These are phyloP conservation scores for Mycena alexandri DNA, from an alignment of 768 basidiomycete species.

Conservation along the genomic window DNA sequence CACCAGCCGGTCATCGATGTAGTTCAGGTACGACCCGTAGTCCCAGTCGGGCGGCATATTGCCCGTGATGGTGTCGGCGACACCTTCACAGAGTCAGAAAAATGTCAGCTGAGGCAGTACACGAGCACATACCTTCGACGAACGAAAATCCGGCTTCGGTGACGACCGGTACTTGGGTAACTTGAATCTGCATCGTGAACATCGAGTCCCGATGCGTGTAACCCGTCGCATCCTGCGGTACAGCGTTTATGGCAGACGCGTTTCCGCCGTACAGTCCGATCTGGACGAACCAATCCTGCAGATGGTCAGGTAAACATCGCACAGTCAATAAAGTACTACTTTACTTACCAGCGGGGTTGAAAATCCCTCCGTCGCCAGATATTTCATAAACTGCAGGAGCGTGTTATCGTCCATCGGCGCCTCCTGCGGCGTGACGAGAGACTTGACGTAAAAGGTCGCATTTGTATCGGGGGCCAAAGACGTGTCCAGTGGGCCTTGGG, in stretches of 20 bases:
- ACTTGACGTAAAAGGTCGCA: conserved; percentile 59
- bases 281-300: conserved; percentile 42
- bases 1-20: no score
- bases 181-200: conserved; percentile 51
- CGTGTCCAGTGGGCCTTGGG: conserved; percentile 46
- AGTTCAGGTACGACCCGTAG: no score
- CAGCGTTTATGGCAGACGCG: conserved; percentile 47
- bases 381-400: conserved; percentile 49
- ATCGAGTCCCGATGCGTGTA: conserved; percentile 48
- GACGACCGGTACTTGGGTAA: background rate
- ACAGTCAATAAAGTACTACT: background rate
- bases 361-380: conserved; percentile 54
- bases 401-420: conserved; percentile 48
- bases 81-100: no score
- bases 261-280: conserved; percentile 46
- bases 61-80: no score
- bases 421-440: conserved; percentile 52
- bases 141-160: background rate
- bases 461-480: conserved; percentile 42
- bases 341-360: background rate
- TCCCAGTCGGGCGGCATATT: no score
- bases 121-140: background rate
- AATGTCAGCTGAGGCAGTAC: no score
- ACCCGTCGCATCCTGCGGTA: conserved; percentile 44
- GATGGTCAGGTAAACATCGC: background rate